Base-by-base conservation (phyloP, 768 basidiomycete genomes). In the Tricholomella constricta region DNA sequence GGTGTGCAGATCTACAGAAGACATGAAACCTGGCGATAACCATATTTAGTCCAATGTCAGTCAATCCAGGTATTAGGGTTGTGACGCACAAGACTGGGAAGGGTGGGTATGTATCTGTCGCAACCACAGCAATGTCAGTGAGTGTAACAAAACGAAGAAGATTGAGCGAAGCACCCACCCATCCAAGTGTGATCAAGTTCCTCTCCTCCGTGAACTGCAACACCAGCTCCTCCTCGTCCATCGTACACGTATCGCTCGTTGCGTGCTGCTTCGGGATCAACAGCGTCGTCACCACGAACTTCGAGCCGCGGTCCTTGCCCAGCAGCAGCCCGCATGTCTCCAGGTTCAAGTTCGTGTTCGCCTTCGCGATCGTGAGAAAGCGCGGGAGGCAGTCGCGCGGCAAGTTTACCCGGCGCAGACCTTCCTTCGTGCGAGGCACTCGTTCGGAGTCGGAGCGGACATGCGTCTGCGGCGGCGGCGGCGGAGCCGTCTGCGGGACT, bases 91-190 rank as follows among this genome's bases (percentile, higher is more conserved):
- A 49, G 88, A 87, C 59, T 94, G 93, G 4, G 91, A 88, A 1
- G 93, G 93, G 66, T 95, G 93, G 0, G 91, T 94, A 70, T 94
- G 93, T 60, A 95, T 95, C 91, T 94, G n/a, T n/a, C n/a, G n/a
- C n/a, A n/a, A 44, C 1, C 32, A 4, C 27, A 17, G 51, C 17
- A 41, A 14, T 9, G n/a, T 22, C 2, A 32, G 19, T n/a, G 43
- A 40, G 14, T 20, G 8, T 6, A 57, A 40, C 14, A 10, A 9
- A 49, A 63, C 17, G 25, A 52, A 40, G 32, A 25, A 38, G 17
- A 51, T 31, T 45, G 49, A 51, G 9, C 51, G 48, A 62, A 26
- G 6, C n/a, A 73, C 86, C 57, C 59, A 94, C 92, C 94, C 94
- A 97, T 54, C 94, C 94, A 42, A 96, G 80, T 6, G 93, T 94